These are phyloP conservation scores for Cladobotryum mycophilum DNA, from an alignment of 2,329 filamentous ascomycete genomes.

Conservation along the genomic window DNA sequence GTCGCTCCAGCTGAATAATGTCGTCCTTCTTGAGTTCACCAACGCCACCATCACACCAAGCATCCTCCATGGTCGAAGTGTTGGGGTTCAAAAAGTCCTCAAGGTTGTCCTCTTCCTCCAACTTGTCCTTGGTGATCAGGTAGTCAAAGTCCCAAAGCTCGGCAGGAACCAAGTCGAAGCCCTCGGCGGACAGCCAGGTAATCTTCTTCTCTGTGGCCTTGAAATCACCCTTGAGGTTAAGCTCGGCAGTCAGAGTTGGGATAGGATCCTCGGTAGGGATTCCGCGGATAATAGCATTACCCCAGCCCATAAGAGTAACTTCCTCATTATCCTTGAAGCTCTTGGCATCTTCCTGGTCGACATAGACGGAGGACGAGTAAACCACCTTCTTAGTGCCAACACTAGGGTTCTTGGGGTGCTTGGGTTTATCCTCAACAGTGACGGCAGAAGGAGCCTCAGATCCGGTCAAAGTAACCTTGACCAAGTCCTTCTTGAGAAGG, in stretches of 20 bases:
- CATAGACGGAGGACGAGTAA: conserved; percentile 66
- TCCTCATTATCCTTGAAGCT: conserved; percentile 80
- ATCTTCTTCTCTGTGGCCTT: conserved; percentile 96
- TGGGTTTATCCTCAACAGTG: conserved; percentile 68
- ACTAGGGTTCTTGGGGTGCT: conserved; percentile 82
- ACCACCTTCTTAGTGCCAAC: conserved; percentile 81
- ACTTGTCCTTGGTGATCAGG: conserved; percentile 88
- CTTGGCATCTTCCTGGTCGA: conserved; percentile 83
- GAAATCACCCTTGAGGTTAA: conserved; percentile 89
- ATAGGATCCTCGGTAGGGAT: conserved; percentile 55
- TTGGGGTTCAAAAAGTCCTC: conserved; percentile 76
- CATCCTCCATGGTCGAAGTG: conserved; percentile 68
- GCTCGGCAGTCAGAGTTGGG: conserved; percentile 67
- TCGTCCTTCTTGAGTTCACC: conserved; percentile 74
- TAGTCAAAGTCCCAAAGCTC: conserved; percentile 95
- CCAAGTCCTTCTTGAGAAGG: conserved; percentile 62
- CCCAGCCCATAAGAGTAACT: conserved; percentile 96
- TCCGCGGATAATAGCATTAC: conserved; percentile 73
- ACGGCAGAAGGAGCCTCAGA: conserved; percentile 58
- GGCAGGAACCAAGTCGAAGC: conserved; percentile 70
- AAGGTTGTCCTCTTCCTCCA: conserved; percentile 79
- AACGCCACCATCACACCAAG: conserved; percentile 76
- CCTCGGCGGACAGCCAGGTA: conserved; percentile 77
- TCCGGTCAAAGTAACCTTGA: conserved; percentile 64
- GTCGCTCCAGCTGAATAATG: conserved; percentile 91